Conservation (phyloP, 495 filamentous ascomycete species). For the Glutinoglossum americanum region DNA sequence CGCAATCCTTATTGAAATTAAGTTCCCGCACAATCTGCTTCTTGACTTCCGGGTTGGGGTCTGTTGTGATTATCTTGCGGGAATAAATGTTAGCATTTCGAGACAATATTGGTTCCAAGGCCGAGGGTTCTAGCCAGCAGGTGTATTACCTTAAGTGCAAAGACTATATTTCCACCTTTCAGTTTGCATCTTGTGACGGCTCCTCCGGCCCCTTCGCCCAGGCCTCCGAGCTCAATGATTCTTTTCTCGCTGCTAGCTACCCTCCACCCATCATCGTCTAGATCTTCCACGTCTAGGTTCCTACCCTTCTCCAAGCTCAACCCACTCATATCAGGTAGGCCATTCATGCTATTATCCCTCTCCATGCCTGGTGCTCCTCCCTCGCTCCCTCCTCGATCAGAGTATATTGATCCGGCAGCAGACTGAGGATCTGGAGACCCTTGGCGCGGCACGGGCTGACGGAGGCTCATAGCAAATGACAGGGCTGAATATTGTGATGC, state of each 20-base stretch:
- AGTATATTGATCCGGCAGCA: constrained; percentile 66
- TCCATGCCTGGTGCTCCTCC: constrained; percentile 23
- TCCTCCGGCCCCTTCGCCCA: constrained; percentile 90
- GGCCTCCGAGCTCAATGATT: constrained; percentile 68
- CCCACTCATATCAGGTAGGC: constrained; percentile 7
- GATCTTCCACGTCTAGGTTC: constrained; percentile 63
- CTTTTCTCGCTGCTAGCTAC: constrained; percentile 74
- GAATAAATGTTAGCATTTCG: not conserved
- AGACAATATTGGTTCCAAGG: not conserved
- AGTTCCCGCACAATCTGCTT: constrained; percentile 93
- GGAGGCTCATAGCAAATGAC: constrained; percentile 42
- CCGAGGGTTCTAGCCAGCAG: not conserved
- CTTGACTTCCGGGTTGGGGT: constrained; percentile 91
- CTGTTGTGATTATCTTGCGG: constrained; percentile 79
- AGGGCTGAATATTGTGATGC: constrained; percentile 57
- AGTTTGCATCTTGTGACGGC: constrained; percentile 82
- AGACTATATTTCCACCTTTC: constrained; percentile 78
- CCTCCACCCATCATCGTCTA: constrained; percentile 88
- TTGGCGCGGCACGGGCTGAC: constrained; percentile 20
- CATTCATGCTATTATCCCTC: constrained; percentile 10
- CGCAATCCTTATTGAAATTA: constrained; percentile 92
- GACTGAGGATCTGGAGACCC: constrained; percentile 71
- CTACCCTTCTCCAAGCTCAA: constrained; percentile 15
- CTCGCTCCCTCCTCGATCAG: constrained; percentile 38
- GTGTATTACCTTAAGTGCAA: constrained; percentile 68